Base-by-base conservation (phyloP, 345 rosid genomes). In the Eucalyptus marginata region DNA sequence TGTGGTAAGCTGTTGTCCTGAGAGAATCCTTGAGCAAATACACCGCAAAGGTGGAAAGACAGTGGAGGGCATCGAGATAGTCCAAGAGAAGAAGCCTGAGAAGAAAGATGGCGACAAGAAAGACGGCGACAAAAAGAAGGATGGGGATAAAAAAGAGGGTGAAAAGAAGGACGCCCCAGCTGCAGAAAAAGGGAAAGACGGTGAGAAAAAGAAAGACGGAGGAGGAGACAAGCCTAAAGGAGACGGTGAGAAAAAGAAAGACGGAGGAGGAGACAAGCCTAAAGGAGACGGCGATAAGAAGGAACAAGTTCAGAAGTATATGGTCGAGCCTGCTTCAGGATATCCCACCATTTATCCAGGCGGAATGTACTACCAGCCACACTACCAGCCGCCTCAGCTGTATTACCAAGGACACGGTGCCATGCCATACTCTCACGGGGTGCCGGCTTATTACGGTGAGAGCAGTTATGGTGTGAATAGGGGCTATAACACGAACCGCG, bases 1-100 rank as follows among this genome's bases (percentile, higher is more conserved):
- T 15, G 94, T 93, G 64, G 88, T 87, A 7, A 91, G 91, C 52
- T 91, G 93, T 91, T 88, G 90, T 68, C 94, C 93, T 1, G 94
- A 93, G 16, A 90, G 87, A 64, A 87, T 91, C 49, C 89, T 40
- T 27, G 10, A 88, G 22, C 90, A 90, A 89, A 92, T 93, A 36
- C 5, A 17, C 17, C 54, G 90, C 87, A 91, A 90, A 87, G 94
- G 93, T 3, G 93, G 93, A 12, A 76, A 87, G 5, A 46, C 88
- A 7, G 83, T 93, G 9, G 87, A 92, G 90, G 56, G 89, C 22
- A 89, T 93, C 20, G 90, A 62, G 85, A 91, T 92, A 11, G 8
- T 88, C 6, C 86, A n/a, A 25, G 86, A 71, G 8, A 86, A 90
- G 29, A 88, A 89, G 46, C 22, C 49, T 7, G 52, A 89, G 11